These are phyloP conservation scores for Phlebopus sp. DNA, from an alignment of 1,284 basidiomycete genomes.

Conservation along the genomic window DNA sequence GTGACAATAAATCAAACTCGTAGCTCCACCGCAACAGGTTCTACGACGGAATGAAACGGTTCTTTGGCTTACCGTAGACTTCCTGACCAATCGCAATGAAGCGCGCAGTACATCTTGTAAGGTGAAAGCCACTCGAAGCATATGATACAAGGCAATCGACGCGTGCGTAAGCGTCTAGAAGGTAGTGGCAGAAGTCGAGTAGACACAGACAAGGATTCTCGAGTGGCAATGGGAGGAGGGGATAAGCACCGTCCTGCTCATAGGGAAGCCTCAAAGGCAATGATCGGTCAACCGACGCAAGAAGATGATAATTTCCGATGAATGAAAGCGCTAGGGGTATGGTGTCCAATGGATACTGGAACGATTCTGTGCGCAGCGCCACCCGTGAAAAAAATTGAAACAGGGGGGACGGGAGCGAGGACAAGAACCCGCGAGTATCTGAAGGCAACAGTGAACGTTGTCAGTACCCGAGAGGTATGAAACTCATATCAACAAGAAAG, in stretches of 20 bases:
- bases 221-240: neutral
- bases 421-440: too few relatives aligned
- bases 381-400: slow-evolving; percentile 6
- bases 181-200: slow-evolving; percentile 4
- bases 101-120: neutral
- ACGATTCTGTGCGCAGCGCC: slow-evolving; percentile 12
- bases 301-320: slow-evolving; percentile 27
- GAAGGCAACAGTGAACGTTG: too few relatives aligned
- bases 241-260: slow-evolving; percentile 3
- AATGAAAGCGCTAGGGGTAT: slow-evolving; percentile 21
- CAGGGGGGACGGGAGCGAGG: too few relatives aligned
- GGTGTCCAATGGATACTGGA: slow-evolving; percentile 5
- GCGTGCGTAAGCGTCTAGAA: slow-evolving; percentile 12
- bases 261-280: slow-evolving; percentile 7
- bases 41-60: neutral
- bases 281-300: slow-evolving; percentile 10
- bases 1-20: slow-evolving; percentile 7
- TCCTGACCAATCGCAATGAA: slow-evolving; percentile 12
- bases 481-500: too few relatives aligned
- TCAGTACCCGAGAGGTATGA: too few relatives aligned
- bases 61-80: slow-evolving; percentile 1
- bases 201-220: slow-evolving; percentile 9
- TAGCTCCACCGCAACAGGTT: slow-evolving; percentile 12
- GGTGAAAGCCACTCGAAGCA: slow-evolving; percentile 3
- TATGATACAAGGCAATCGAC: neutral